A percentile compares a stretch with the other conserved stretches of the same genome.
Conservation (phyloP, 805 yeast species). For the Komagataella populi region DNA sequence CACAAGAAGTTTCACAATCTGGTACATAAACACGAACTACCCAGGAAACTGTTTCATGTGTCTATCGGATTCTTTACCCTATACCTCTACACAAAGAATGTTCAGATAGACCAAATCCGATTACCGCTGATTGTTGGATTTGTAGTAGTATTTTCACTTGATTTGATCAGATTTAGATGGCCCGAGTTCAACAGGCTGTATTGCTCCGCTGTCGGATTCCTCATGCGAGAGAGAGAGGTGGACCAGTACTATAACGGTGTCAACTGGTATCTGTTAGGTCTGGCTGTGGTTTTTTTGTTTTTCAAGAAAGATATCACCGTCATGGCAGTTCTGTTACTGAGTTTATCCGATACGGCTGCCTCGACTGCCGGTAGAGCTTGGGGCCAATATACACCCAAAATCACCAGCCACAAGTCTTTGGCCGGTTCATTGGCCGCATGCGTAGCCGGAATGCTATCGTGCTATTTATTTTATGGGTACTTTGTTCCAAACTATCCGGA, state of each 20-base stretch:
- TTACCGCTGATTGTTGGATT: constrained; percentile 45
- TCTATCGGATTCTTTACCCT: constrained; percentile 79
- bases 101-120: constrained; percentile 41
- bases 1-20: constrained; percentile 16
- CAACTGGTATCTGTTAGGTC: constrained; percentile 75
- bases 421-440: constrained; percentile 91
- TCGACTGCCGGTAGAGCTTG: constrained; percentile 81
- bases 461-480: constrained; percentile 57
- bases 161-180: constrained; percentile 50
- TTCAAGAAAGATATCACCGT: constrained; percentile 75
- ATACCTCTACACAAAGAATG: constrained; percentile 53
- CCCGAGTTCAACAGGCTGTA: constrained; percentile 53
- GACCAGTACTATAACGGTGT: constrained; percentile 63
- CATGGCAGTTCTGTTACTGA: constrained; percentile 62
- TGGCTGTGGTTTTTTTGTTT: constrained; percentile 51
- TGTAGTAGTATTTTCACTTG: constrained; percentile 42
- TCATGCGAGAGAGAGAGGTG: constrained; percentile 79
- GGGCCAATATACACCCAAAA: constrained; percentile 74
- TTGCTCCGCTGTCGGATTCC: constrained; percentile 55
- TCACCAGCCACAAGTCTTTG: constrained; percentile 63
- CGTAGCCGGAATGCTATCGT: constrained; percentile 50
- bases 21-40: constrained; percentile 63
- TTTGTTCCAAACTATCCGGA: constrained; percentile 51
- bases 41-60: constrained; percentile 79
- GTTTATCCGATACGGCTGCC: constrained; percentile 98